Percentiles rank a stretch among this genome's conserved stretches.
Conservation (phyloP, 2,329 filamentous ascomycete genomes). For the Stagonosporopsis vannaccii region DNA sequence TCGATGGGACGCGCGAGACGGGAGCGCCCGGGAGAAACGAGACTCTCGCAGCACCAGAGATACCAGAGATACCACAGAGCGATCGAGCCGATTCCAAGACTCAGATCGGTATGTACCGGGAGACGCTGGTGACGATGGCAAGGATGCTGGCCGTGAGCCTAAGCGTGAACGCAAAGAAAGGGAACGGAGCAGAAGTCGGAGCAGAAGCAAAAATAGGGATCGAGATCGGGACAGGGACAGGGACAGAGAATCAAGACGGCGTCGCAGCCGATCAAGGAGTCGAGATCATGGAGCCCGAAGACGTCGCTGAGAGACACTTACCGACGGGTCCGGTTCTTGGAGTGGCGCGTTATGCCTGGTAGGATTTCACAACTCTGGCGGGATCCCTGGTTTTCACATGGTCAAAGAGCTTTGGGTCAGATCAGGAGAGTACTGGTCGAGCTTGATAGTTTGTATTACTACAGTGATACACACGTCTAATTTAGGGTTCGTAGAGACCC, state of each 20-base stretch:
- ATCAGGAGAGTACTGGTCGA: neutral
- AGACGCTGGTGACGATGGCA: constrained; percentile 21
- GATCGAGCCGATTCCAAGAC: constrained; percentile 34
- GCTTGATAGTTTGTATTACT: constrained; percentile 4
- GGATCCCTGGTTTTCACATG: neutral
- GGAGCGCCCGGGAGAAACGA: constrained; percentile 2
- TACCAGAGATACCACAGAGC: constrained; percentile 18
- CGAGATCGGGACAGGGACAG: constrained; percentile 19
- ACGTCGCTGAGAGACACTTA: constrained; percentile 2
- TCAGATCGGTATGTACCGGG: constrained; percentile 44
- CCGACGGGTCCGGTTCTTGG: neutral
- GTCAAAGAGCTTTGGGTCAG: neutral
- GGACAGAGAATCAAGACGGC: constrained; percentile 27
- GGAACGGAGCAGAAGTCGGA: constrained; percentile 29
- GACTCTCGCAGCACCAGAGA: neutral
- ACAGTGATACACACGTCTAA: constrained; percentile 6
- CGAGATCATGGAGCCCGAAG: constrained; percentile 20
- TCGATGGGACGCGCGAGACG: constrained; percentile 38
- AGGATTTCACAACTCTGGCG: neutral
- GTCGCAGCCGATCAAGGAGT: constrained; percentile 29
- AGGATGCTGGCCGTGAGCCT: constrained; percentile 25
- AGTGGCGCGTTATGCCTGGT: neutral
- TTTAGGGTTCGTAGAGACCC: neutral
- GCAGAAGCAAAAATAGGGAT: constrained; percentile 17
- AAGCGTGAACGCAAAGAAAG: constrained; percentile 35